Conservation (phyloP, 352 stramenopile genomes). For the Plasmopara viticola region DNA sequence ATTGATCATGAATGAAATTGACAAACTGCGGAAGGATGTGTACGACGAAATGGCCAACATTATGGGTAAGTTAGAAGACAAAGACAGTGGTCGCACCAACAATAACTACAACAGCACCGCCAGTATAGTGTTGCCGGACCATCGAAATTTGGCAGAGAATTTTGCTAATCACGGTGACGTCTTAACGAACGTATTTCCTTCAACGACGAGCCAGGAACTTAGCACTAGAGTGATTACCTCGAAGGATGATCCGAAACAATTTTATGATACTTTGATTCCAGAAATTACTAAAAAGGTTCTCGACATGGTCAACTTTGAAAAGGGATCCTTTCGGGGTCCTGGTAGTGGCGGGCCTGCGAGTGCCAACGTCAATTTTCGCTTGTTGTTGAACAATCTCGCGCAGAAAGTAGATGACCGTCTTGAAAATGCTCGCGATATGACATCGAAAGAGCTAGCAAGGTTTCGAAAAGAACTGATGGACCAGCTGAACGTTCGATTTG, state of each 20-base stretch:
- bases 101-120: slow-evolving; percentile 10
- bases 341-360: slow-evolving; percentile 29
- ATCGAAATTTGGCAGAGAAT: slow-evolving; percentile 15
- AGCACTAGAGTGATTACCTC: slow-evolving; percentile 39
- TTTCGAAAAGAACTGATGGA: slow-evolving; percentile 64
- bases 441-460: slow-evolving; percentile 51
- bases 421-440: slow-evolving; percentile 55
- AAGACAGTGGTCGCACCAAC: slow-evolving; percentile 2
- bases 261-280: slow-evolving; percentile 68
- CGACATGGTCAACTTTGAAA: slow-evolving; percentile 43
- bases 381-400: slow-evolving; percentile 68
- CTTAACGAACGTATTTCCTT: slow-evolving; percentile 45
- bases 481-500: slow-evolving; percentile 47
- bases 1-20: slow-evolving; percentile 36
- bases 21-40: slow-evolving; percentile 45
- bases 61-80: slow-evolving; percentile 16
- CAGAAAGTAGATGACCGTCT: slow-evolving; percentile 65
- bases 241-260: slow-evolving; percentile 43
- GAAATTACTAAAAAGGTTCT: slow-evolving; percentile 79
- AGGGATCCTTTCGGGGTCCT: slow-evolving; percentile 17
- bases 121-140: slow-evolving; percentile 18
- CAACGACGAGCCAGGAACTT: slow-evolving; percentile 50
- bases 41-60: slow-evolving; percentile 50
- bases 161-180: slow-evolving; percentile 36
- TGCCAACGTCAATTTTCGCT: slow-evolving; percentile 57